These are phyloP conservation scores for Phaeomoniella chlamydospora DNA, from an alignment of 2,329 filamentous ascomycete genomes.

Conservation along the genomic window DNA sequence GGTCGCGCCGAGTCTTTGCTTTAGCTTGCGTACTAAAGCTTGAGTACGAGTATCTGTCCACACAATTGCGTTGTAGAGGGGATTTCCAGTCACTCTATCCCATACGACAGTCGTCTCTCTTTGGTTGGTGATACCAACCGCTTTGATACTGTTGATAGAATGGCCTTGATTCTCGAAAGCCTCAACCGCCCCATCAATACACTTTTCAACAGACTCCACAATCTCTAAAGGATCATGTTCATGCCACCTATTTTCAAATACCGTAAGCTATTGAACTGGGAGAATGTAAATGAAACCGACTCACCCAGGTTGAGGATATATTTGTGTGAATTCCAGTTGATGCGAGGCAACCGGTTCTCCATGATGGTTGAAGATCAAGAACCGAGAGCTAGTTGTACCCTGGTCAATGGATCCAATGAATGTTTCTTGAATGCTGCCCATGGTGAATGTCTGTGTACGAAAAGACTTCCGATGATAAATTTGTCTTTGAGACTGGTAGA, in stretches of 20 bases:
- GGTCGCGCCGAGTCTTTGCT: constrained; percentile 45
- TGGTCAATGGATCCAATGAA: constrained; percentile 74
- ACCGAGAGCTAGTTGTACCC: constrained; percentile 68
- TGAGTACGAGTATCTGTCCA: constrained; percentile 68
- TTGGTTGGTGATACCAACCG: constrained; percentile 69
- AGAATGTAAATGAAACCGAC: constrained; percentile 13
- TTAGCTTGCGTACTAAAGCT: constrained; percentile 57
- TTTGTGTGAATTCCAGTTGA: constrained; percentile 67
- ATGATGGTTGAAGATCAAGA: constrained; percentile 64
- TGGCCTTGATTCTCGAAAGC: constrained; percentile 50
- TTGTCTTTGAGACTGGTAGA: too few species aligned
- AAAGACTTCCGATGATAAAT: too few species aligned
- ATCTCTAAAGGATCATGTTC: constrained; percentile 64
- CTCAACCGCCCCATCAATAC: constrained; percentile 53
- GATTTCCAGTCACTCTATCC: constrained; percentile 58
- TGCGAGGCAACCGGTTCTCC: constrained; percentile 61
- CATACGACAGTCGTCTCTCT: constrained; percentile 67
- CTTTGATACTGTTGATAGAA: constrained; percentile 46
- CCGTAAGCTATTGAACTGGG: constrained; percentile 4
- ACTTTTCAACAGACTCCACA: constrained; percentile 51
- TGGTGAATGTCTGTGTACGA: too few species aligned
- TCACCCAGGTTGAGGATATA: constrained; percentile 65
- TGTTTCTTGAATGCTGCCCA: constrained; percentile 25
- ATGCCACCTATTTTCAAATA: constrained; percentile 55
- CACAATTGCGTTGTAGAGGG: constrained; percentile 61